Base-by-base conservation (phyloP, 805 yeast genomes). In the Barnettozyma siamensis region DNA sequence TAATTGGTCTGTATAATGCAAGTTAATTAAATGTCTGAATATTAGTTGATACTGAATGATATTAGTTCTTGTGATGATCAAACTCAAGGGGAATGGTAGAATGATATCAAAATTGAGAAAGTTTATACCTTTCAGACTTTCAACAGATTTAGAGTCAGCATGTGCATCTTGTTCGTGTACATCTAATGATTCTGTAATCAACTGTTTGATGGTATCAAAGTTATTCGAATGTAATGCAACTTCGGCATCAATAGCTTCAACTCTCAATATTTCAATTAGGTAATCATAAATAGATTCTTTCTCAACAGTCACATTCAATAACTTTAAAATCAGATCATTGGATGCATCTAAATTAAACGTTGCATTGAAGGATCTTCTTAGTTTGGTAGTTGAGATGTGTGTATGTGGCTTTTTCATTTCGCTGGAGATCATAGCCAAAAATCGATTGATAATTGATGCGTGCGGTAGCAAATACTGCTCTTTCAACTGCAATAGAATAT, bases 81-180 rank as follows among this genome's bases (percentile, higher is more conserved):
- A 67, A 53, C 88, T 88, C 37, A 88, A 62, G 0, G 99, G 99
- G 57, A 87, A 93, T 3, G 97, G 96, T 18, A 89, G 60, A n/a
- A 70, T 61, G 7, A 81, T 45, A 32, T 80, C 78, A 34, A 83
- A 60, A 43, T 74, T 75, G 10, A 83, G 58, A 38, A 73, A 72
- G 35, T 78, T 67, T 2, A 82, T 66, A 2, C 76, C 45, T 62
- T 73, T 40, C 51, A 63, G 46, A 51, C 67, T 49, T 58, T 63
- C 54, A 46, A 57, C n/a, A 9, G 59, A 50, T 27, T 59, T 57
- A 26, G 40, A 11, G 7, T 48, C 55, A 31, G 40, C 30, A 5
- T 42, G 18, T 7, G 46, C 10, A 10, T 45, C 48, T 13, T 43
- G 37, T 10, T 46, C 45, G 30, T 33, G 13, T 5, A 48, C 39